Conservation (phyloP, 441 rosid genomes). For the Mallotus repandus region DNA sequence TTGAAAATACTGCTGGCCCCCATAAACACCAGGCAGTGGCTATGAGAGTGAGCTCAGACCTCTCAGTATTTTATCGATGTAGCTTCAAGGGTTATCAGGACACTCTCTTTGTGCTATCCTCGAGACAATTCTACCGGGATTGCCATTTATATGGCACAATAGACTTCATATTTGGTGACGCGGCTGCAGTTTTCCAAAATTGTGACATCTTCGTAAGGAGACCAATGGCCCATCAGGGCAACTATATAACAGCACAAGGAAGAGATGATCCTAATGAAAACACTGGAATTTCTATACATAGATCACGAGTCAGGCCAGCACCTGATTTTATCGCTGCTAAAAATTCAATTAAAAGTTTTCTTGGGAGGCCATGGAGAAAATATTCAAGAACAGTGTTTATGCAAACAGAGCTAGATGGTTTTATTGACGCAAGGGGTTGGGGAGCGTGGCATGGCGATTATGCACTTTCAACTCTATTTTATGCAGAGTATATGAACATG, state of each 20-base stretch:
- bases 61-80: constrained; percentile 54
- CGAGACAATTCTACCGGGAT: constrained; percentile 60
- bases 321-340: constrained; percentile 37
- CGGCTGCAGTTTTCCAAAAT: constrained; percentile 51
- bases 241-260: constrained; percentile 60
- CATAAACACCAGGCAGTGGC: constrained; percentile 64
- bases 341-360: constrained; percentile 35
- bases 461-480: constrained; percentile 54
- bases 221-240: constrained; percentile 52
- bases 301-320: constrained; percentile 43
- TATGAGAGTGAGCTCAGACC: constrained; percentile 49
- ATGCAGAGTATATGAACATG: constrained; percentile 56
- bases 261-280: constrained; percentile 45
- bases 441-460: constrained; percentile 49
- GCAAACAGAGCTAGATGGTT: constrained; percentile 52
- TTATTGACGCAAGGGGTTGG: constrained; percentile 67
- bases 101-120: constrained; percentile 51
- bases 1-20: constrained; percentile 76
- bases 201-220: constrained; percentile 55
- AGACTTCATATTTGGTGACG: constrained; percentile 69
- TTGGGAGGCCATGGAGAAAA: constrained; percentile 70
- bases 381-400: constrained; percentile 57
- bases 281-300: constrained; percentile 55
- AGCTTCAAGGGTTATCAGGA: constrained; percentile 70
- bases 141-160: constrained; percentile 65